Conservation (phyloP, 2,329 filamentous ascomycete species). For the Mycosphaerelloides madeirae region DNA sequence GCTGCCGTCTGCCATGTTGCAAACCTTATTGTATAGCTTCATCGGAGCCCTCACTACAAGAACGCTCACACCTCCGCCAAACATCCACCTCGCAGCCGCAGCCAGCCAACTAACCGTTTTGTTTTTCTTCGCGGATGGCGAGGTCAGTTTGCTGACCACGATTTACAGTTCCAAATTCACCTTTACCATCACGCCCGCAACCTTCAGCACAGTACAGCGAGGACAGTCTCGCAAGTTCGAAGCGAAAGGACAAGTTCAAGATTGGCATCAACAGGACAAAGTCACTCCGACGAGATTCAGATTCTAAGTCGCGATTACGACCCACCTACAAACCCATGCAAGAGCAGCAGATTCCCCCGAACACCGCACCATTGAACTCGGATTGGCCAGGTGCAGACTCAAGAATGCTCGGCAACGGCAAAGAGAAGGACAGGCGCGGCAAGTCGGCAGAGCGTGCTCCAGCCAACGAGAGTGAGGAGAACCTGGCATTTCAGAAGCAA, state of each 20-base stretch:
- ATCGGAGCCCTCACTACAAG: too few species aligned
- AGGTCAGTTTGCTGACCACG: too few species aligned
- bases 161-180: constrained; percentile 2
- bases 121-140: too few species aligned
- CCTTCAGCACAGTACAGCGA: constrained; percentile 26
- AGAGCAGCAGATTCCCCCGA: constrained; percentile 20
- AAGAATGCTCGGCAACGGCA: constrained; percentile 17
- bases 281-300: constrained; percentile 30
- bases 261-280: constrained; percentile 21
- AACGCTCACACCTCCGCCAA: too few species aligned
- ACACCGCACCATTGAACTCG: constrained; percentile 26
- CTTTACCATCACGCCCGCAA: constrained; percentile 14
- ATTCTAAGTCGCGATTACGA: constrained; percentile 22
- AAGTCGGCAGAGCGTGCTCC: constrained; percentile 31
- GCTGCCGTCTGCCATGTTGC: not conserved
- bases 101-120: too few species aligned
- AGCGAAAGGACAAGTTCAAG: constrained; percentile 24
- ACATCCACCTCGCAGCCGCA: too few species aligned
- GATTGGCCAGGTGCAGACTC: constrained; percentile 25
- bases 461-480: constrained; percentile 24
- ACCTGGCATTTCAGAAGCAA: constrained; percentile 18
- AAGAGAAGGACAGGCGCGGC: constrained; percentile 28
- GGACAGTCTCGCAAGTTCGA: constrained; percentile 21
- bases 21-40: too few species aligned
- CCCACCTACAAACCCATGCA: constrained; percentile 18